A percentile compares a stretch with the other conserved stretches of the same genome.
These are phyloP conservation scores for Herpotrichia juniperi DNA, from an alignment of 2,329 filamentous ascomycete genomes.

Conservation along the genomic window DNA sequence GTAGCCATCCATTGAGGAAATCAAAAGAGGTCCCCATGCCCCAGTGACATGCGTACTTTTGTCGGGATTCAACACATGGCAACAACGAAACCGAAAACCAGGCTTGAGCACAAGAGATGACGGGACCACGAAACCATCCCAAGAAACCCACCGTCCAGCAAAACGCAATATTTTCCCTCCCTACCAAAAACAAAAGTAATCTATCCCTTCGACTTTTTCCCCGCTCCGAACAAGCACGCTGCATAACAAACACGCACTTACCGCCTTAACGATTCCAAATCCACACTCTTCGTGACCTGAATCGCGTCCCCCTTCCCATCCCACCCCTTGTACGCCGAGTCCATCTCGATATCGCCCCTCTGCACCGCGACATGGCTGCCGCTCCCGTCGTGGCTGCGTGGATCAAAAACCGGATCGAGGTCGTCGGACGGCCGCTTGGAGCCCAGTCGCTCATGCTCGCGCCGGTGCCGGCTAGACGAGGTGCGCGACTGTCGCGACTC, in stretches of 20 bases:
- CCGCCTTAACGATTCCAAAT: conserved; percentile 7
- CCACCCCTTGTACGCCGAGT: conserved; percentile 5
- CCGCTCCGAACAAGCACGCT: no score
- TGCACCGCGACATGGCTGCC: conserved; percentile 6
- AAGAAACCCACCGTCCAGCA: no score
- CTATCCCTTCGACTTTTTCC: no score
- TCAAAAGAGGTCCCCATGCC: no score
- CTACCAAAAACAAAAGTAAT: no score
- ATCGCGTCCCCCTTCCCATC: conserved; percentile 7
- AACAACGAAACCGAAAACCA: no score
- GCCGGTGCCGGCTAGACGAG: conserved; percentile 7
- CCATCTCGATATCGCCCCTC: conserved; percentile 11
- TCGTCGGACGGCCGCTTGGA: conserved; percentile 8
- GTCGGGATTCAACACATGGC: no score
- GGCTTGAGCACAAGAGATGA: no score
- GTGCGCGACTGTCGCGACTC: conserved; percentile 8
- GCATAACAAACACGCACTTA: conserved; percentile 2
- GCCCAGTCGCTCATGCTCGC: conserved; percentile 9
- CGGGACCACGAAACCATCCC: no score
- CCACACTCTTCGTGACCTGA: conserved; percentile 9
- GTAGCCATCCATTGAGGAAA: no score
- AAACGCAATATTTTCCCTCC: no score
- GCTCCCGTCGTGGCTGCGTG: conserved; percentile 5
- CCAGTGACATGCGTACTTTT: no score
- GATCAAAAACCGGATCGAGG: conserved; percentile 6